These are phyloP conservation scores for Cystobasidiaceae sp. DNA, from an alignment of 1,284 basidiomycete species.

Conservation along the genomic window DNA sequence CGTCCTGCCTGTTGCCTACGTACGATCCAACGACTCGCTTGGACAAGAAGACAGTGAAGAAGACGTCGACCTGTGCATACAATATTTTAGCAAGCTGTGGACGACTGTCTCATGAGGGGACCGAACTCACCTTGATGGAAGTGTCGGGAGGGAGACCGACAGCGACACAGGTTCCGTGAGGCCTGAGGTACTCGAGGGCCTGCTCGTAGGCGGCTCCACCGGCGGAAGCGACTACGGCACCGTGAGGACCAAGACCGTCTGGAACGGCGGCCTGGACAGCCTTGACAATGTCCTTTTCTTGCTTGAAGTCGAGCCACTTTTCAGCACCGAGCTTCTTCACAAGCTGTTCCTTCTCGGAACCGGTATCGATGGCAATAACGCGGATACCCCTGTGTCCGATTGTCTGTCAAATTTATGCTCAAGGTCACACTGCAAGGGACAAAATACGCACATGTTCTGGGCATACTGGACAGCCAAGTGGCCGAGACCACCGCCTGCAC, in stretches of 20 bases:
- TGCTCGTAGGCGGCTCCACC: slow-evolving; percentile 31
- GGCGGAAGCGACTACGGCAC: slow-evolving; percentile 51
- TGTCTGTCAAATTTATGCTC: not conserved
- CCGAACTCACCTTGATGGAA: slow-evolving; percentile 6
- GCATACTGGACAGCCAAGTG: slow-evolving; percentile 68
- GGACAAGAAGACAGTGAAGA: slow-evolving; percentile 66
- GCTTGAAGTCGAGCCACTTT: slow-evolving; percentile 45
- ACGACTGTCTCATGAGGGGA: not conserved
- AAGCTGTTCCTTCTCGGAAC: slow-evolving; percentile 45
- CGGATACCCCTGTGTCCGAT: slow-evolving; percentile 51
- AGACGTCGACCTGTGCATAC: slow-evolving; percentile 59
- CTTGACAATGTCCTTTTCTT: slow-evolving; percentile 51
- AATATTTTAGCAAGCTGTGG: no score
- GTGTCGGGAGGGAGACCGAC: slow-evolving; percentile 35
- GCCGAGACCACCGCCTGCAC: slow-evolving; percentile 59
- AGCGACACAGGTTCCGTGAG: slow-evolving; percentile 33
- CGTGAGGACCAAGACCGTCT: slow-evolving; percentile 61
- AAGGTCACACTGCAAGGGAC: not conserved
- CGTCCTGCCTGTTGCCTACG: slow-evolving; percentile 68
- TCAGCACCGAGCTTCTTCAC: slow-evolving; percentile 48
- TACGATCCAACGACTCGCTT: slow-evolving; percentile 60
- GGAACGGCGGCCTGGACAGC: slow-evolving; percentile 59
- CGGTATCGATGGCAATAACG: slow-evolving; percentile 73
- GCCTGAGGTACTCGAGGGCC: slow-evolving; percentile 32
- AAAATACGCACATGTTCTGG: not conserved